Percentiles rank a stretch among this genome's conserved stretches.
Evolutionary conservation across 108 stramenopile genomes (phyloP).

Genomic region (Discostella stelligeroides): DNA sequence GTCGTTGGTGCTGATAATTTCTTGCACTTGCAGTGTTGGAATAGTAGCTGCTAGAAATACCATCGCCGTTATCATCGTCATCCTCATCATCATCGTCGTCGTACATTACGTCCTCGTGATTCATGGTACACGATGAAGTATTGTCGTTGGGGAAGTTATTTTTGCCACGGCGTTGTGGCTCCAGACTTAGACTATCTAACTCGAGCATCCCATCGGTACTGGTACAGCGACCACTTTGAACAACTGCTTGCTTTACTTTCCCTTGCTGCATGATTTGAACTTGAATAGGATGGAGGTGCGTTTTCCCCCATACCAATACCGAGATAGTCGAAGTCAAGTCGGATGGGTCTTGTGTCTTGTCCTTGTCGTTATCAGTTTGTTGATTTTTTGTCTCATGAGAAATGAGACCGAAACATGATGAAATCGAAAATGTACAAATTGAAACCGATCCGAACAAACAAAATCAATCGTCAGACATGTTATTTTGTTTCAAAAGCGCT

Average conservation of each 20-base stretch:
- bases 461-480: too few species aligned
- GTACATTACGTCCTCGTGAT: conserved; percentile 5
- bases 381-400: too few species aligned
- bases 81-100: conserved; percentile 19
- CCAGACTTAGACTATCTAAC: conserved; percentile 15
- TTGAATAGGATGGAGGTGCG: too few species aligned
- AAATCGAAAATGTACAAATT: too few species aligned
- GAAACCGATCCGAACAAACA: too few species aligned
- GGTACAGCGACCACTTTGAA: background rate
- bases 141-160: background rate
- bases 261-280: background rate
- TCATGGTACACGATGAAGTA: too few species aligned
- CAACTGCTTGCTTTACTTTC: background rate
- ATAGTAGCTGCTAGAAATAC: conserved; percentile 25
- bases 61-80: conserved; percentile 8
- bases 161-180: background rate
- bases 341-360: too few species aligned
- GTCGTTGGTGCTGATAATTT: conserved; percentile 3
- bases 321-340: too few species aligned
- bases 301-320: too few species aligned
- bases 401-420: too few species aligned
- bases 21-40: background rate
- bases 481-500: too few species aligned
- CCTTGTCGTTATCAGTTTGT: too few species aligned
- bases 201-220: conserved; percentile 32